phyloP scores from a whole-genome alignment of 2,329 filamentous ascomycete species.

The Fusarium penzigii region DNA sequence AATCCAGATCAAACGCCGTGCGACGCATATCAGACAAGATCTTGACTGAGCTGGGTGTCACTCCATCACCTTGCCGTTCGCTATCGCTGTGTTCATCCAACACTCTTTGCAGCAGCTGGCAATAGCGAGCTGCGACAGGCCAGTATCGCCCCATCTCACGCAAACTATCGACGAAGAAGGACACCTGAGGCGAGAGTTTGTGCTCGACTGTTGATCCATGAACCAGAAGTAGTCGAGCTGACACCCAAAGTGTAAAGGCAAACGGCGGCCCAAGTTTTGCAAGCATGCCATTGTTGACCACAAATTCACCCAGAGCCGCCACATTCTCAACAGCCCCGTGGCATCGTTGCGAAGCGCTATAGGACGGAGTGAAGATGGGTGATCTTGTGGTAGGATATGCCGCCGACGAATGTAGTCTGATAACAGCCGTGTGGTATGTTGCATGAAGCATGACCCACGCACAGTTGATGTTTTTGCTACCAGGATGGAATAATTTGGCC shows the following conservation, averaged over 20 bases:
- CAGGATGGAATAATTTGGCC: constrained; percentile 72
- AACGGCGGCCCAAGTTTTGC: constrained; percentile 85
- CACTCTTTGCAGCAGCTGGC: constrained; percentile 75
- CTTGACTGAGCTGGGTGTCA: constrained; percentile 79
- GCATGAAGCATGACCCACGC: constrained; percentile 91
- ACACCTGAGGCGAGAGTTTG: constrained; percentile 76
- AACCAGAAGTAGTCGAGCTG: constrained; percentile 81
- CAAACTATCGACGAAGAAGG: constrained; percentile 80
- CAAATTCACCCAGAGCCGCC: constrained; percentile 74
- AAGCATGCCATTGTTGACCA: constrained; percentile 72
- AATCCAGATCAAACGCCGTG: constrained; percentile 87
- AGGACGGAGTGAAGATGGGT: constrained; percentile 86
- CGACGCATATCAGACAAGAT: constrained; percentile 91
- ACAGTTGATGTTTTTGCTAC: constrained; percentile 71
- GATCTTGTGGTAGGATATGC: constrained; percentile 89
- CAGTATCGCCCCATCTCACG: constrained; percentile 80
- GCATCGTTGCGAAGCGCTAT: constrained; percentile 81
- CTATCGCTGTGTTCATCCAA: constrained; percentile 84
- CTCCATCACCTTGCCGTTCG: constrained; percentile 70
- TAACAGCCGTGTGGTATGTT: constrained; percentile 86
- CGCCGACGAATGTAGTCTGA: constrained; percentile 86
- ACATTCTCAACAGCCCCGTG: constrained; percentile 83
- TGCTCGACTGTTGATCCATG: constrained; percentile 89
- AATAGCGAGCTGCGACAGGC: constrained; percentile 84
- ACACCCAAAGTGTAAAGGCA: constrained; percentile 91